phyloP scores from a whole-genome alignment of 805 yeast genomes.

The Candida railenensis region DNA sequence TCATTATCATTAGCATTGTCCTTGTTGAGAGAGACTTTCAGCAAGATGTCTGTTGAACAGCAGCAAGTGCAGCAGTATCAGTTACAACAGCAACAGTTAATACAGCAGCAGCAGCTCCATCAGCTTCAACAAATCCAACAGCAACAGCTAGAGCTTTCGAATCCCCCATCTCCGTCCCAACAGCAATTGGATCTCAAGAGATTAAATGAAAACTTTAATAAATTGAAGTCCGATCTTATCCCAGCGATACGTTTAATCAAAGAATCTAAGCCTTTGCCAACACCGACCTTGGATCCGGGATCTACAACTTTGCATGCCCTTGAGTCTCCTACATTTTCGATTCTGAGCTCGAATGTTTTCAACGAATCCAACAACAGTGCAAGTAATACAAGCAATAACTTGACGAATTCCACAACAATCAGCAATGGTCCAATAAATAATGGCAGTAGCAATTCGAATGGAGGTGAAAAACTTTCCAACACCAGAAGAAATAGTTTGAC shows the following conservation, averaged over 20 bases:
- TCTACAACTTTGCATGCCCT: slow-evolving; percentile 13
- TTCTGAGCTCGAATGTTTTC: slow-evolving; percentile 13
- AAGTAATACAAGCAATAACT: slow-evolving; percentile 2
- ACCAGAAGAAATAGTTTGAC: slow-evolving; percentile 12
- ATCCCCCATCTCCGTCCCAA: slow-evolving; percentile 14
- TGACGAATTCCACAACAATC: slow-evolving; percentile 2
- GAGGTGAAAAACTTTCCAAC: neutral
- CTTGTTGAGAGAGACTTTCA: slow-evolving; percentile 36
- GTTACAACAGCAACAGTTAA: slow-evolving; percentile 8
- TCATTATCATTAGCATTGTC: slow-evolving; percentile 34
- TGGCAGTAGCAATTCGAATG: neutral
- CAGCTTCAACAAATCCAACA: slow-evolving; percentile 9
- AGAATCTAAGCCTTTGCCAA: slow-evolving; percentile 67
- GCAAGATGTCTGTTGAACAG: slow-evolving; percentile 14
- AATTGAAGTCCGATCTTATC: slow-evolving; percentile 61
- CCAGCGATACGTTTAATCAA: slow-evolving; percentile 63
- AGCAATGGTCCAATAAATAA: neutral
- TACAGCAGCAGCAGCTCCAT: slow-evolving; percentile 6
- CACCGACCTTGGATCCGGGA: slow-evolving; percentile 53
- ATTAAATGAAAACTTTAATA: slow-evolving; percentile 52
- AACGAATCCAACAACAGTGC: slow-evolving; percentile 6
- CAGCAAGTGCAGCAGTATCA: slow-evolving; percentile 6
- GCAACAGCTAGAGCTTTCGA: slow-evolving; percentile 8
- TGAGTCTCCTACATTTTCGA: slow-evolving; percentile 31
- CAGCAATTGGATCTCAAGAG: slow-evolving; percentile 30